Evolutionary conservation across 257 asterid genomes (phyloP).

Genomic region (Ehretia macrophylla): DNA sequence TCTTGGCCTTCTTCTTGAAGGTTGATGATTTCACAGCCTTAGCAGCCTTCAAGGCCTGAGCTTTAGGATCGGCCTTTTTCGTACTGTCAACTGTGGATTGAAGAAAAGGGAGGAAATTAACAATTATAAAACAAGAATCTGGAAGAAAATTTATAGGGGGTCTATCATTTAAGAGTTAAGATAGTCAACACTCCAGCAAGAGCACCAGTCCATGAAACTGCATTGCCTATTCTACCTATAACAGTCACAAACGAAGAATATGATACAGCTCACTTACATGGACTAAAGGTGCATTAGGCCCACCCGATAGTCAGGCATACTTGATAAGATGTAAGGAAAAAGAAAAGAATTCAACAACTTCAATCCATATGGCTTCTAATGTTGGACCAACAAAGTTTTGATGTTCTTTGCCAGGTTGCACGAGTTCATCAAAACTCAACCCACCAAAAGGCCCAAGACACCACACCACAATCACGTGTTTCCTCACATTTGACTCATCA

Average conservation of each 20-base stretch:
- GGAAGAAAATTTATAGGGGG: too few species aligned
- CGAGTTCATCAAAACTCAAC: background rate
- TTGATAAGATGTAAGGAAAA: background rate
- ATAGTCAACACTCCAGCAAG: too few species aligned
- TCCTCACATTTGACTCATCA: too few species aligned
- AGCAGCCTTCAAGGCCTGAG: constrained; percentile 35
- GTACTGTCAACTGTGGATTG: constrained; percentile 15
- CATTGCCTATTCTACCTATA: too few species aligned
- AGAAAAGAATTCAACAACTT: background rate
- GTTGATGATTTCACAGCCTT: constrained; percentile 32
- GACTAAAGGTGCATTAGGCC: background rate
- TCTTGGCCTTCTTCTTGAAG: constrained; percentile 25
- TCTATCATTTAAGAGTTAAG: too few species aligned
- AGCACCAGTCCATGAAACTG: too few species aligned
- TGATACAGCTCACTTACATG: too few species aligned
- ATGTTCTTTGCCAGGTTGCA: too few species aligned
- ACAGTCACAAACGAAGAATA: too few species aligned
- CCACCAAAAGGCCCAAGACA: background rate
- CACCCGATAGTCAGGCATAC: background rate
- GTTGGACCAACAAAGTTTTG: too few species aligned
- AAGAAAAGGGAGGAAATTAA: background rate
- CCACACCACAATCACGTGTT: too few species aligned
- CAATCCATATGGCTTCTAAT: background rate
- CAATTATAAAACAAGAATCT: background rate
- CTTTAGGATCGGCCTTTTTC: constrained; percentile 26